Conservation (phyloP, 1,284 basidiomycete species). For the Marasmius fiardii region DNA sequence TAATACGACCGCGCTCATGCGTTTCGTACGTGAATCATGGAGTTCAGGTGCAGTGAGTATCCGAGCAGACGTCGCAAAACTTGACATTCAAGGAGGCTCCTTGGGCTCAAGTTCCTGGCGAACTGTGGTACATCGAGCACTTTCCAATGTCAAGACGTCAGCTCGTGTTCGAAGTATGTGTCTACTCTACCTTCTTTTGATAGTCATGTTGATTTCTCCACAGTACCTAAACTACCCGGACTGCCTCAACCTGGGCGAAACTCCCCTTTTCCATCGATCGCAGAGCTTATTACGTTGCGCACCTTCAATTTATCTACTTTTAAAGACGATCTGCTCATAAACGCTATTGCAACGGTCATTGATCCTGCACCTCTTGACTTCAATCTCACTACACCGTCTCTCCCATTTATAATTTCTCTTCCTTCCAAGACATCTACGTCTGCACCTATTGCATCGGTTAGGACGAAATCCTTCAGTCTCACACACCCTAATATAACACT, state of each 20-base stretch:
- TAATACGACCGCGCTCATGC: slow-evolving; percentile 43
- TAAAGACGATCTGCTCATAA: slow-evolving; percentile 38
- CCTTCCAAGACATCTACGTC: slow-evolving; percentile 25
- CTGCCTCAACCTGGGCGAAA: slow-evolving; percentile 56
- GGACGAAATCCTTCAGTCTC: slow-evolving; percentile 51
- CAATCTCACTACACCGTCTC: slow-evolving; percentile 43
- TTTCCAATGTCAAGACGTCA: slow-evolving; percentile 41
- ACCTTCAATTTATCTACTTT: slow-evolving; percentile 55
- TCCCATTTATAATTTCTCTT: slow-evolving; percentile 63
- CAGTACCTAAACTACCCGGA: slow-evolving; percentile 65
- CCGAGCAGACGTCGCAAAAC: slow-evolving; percentile 36
- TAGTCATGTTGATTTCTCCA: slow-evolving; percentile 5
- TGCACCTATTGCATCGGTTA: slow-evolving; percentile 50
- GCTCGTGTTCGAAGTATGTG: slow-evolving; percentile 53
- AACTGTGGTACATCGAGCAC: slow-evolving; percentile 35
- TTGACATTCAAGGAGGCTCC: slow-evolving; percentile 50
- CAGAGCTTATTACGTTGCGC: slow-evolving; percentile 56
- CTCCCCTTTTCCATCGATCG: slow-evolving; percentile 48
- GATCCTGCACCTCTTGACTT: slow-evolving; percentile 51
- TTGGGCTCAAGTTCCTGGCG: slow-evolving; percentile 47
- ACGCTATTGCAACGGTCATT: slow-evolving; percentile 55
- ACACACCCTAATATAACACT: slow-evolving; percentile 69
- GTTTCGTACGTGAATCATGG: slow-evolving; percentile 62
- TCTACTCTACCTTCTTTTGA: background rate
- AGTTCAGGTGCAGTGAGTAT: slow-evolving; percentile 43